These are phyloP conservation scores for Amoeboaphelidium protococcarum DNA, from an alignment of 371 early-diverging fungal genomes.

Conservation along the genomic window DNA sequence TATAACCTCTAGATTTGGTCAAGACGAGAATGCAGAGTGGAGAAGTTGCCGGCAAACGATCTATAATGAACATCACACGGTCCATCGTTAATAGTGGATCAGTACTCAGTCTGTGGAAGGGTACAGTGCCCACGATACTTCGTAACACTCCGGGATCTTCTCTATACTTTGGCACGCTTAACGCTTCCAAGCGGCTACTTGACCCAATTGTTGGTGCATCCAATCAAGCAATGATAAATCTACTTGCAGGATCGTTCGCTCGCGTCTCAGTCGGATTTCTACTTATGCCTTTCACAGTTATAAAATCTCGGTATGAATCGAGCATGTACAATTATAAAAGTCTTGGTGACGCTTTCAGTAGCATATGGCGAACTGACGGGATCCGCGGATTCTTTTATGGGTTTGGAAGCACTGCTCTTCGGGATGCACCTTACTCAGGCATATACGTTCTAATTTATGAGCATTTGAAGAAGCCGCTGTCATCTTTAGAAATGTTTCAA, in stretches of 20 bases:
- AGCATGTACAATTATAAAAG: background rate
- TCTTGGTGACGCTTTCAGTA: background rate
- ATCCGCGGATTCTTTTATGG: constrained; percentile 54
- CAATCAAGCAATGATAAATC: too few species aligned
- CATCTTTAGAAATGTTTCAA: background rate
- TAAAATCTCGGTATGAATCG: background rate
- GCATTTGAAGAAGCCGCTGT: constrained; percentile 18
- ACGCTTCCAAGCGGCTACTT: background rate
- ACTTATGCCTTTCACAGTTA: background rate
- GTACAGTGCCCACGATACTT: background rate
- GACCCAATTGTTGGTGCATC: background rate
- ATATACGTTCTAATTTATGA: constrained; percentile 84
- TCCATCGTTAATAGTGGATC: background rate
- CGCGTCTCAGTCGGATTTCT: background rate
- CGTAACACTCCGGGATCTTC: background rate
- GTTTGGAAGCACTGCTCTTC: constrained; percentile 59
- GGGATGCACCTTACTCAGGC: constrained; percentile 88
- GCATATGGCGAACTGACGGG: constrained; percentile 7
- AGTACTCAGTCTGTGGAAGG: background rate
- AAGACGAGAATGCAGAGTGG: background rate
- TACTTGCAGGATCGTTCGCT: background rate
- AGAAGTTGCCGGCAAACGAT: too few species aligned
- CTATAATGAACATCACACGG: too few species aligned
- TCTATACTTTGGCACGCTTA: background rate
- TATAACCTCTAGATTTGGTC: background rate